phyloP scores from a whole-genome alignment of 139 green algal species.

The Micractinium conductrix region DNA sequence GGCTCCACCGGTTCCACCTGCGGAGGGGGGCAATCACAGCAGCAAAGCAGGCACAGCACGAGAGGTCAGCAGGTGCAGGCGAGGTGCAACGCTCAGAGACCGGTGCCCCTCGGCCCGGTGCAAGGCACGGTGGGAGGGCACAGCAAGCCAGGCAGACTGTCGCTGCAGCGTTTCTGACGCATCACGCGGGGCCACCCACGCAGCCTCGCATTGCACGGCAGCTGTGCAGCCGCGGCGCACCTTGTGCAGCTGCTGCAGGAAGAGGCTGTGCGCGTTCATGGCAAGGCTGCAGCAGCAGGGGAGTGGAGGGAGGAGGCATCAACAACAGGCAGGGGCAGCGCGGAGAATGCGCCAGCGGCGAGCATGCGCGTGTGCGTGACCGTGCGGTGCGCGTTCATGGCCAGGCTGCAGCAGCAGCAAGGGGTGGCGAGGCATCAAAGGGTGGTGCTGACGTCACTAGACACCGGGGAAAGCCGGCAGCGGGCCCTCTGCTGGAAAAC shows the following conservation, averaged over 20 bases:
- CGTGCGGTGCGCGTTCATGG: neutral
- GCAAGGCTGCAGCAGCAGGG: neutral
- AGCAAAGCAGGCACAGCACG: too few species aligned
- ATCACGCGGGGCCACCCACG: neutral
- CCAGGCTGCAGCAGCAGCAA: neutral
- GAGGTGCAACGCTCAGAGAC: too few species aligned
- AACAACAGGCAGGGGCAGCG: too few species aligned
- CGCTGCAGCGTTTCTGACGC: neutral
- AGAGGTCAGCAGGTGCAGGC: too few species aligned
- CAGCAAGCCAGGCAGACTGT: neutral
- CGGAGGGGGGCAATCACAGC: too few species aligned
- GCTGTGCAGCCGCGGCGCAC: neutral
- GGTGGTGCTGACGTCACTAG: neutral
- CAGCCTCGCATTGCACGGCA: too few species aligned
- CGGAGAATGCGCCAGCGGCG: too few species aligned
- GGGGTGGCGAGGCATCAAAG: neutral
- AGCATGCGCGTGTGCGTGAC: too few species aligned
- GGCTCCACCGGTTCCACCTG: too few species aligned
- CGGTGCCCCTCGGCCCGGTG: too few species aligned
- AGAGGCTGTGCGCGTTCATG: constrained; percentile 22
- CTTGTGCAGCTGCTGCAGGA: constrained; percentile 41
- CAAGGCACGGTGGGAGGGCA: too few species aligned
- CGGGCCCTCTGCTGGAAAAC: too few species aligned
- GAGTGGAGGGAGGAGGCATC: neutral
- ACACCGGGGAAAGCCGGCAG: neutral